Conservation (phyloP, 1,284 basidiomycete genomes). For the Ustilago shanxiensis region DNA sequence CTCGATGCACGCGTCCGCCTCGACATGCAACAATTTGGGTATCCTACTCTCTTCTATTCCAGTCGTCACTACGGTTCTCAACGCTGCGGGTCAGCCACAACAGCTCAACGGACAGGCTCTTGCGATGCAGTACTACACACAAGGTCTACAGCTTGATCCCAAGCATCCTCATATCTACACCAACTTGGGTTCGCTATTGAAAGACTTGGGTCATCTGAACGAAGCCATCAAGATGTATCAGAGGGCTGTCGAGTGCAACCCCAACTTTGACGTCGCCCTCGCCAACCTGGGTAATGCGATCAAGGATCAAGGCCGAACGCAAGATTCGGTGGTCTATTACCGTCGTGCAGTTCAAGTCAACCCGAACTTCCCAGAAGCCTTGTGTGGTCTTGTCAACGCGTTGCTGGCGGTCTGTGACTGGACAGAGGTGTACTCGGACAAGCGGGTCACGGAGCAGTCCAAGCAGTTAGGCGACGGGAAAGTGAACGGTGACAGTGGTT, state of each 20-base stretch:
- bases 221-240: constrained; percentile 75
- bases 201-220: constrained; percentile 75
- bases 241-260: constrained; percentile 74
- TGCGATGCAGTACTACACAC: constrained; percentile 75
- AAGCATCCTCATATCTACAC: constrained; percentile 76
- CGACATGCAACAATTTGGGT: constrained; percentile 77
- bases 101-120: constrained; percentile 70
- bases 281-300: constrained; percentile 78
- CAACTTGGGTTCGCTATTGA: constrained; percentile 76
- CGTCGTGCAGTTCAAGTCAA: constrained; percentile 75
- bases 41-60: constrained; percentile 75
- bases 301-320: constrained; percentile 72
- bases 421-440: constrained; percentile 71
- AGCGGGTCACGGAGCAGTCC: neutral
- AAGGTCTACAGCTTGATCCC: constrained; percentile 75
- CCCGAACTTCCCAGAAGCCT: constrained; percentile 75
- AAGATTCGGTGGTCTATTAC: constrained; percentile 76
- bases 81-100: constrained; percentile 67
- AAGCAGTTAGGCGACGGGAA: neutral
- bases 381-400: constrained; percentile 75
- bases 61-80: constrained; percentile 63
- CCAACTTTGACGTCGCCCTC: constrained; percentile 76
- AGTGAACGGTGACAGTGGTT: neutral
- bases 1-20: constrained; percentile 74
- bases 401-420: constrained; percentile 76